These are phyloP conservation scores for Monosiga brevicollis DNA, from an alignment of 78 protist genomes.

Conservation along the genomic window DNA sequence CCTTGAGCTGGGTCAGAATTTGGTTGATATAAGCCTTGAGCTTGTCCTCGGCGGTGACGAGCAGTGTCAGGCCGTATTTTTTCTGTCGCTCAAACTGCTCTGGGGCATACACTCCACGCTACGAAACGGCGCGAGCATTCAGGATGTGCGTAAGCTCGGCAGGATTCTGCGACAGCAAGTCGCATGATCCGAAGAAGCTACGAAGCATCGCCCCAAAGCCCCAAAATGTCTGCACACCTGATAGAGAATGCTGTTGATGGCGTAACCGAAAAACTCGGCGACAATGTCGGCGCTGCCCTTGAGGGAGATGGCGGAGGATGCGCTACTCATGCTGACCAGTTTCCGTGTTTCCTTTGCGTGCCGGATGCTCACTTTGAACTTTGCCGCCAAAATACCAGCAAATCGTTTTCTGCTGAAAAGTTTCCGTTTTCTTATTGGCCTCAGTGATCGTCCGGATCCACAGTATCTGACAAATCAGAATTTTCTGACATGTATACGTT, in stretches of 20 bases:
- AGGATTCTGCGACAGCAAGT: background rate
- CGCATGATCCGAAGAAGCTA: background rate
- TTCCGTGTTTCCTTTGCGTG: too few species aligned
- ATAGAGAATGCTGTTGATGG: background rate
- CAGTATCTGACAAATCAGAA: too few species aligned
- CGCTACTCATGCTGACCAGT: background rate
- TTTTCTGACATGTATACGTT: too few species aligned
- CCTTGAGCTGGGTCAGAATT: conserved; percentile 67
- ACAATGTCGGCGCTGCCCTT: conserved; percentile 91
- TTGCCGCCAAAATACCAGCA: too few species aligned
- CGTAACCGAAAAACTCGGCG: conserved; percentile 83
- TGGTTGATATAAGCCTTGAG: conserved; percentile 68
- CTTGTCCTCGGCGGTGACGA: conserved; percentile 75
- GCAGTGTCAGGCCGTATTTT: conserved; percentile 80
- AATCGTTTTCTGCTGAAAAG: too few species aligned
- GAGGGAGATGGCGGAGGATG: conserved; percentile 62
- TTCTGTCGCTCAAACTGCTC: conserved; percentile 71
- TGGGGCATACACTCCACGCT: conserved; percentile 96
- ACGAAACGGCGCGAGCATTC: background rate
- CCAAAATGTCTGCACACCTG: background rate
- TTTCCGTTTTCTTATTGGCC: too few species aligned
- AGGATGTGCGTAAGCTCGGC: background rate
- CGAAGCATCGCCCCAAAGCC: background rate
- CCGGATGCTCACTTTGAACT: too few species aligned
- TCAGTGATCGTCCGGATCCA: too few species aligned